Evolutionary conservation across 768 basidiomycete species (phyloP), one percentile per base, ranked within the genome.

Genomic region (Suillus hirtellus): DNA sequence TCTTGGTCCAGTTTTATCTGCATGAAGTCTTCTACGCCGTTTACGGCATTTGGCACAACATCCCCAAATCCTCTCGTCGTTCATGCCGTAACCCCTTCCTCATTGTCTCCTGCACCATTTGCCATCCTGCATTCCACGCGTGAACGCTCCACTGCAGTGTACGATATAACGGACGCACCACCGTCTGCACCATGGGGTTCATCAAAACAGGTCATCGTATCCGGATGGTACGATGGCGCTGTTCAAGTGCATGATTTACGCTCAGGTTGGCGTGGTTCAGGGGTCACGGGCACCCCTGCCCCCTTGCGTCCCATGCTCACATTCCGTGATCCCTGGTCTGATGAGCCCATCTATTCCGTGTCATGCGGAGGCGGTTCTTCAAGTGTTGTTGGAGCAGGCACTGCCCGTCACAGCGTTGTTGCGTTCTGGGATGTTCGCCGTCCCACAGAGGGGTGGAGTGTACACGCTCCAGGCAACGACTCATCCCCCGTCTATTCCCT

Each of bases 221-320:
- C 90, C 1, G 93, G 91, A 1, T 93, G 92, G 91, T 94, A 86
- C 73, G 90, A 95, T 70, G 89, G 92, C 12, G 72, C 80, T 55
- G 88, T 92, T 40, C 82, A 84, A 43, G 81, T 91, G 59, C 87
- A 92, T 74, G 93, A 94, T 73, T 81, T 94, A 46, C 90, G 92
- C 31, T 21, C 71, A 10, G 34, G 50, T 21, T 75, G 76, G 17
- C 56, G 56, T 19, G 55, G 72, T 35, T 58, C 66, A 17, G 68
- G 67, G 52, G 64, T 64, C 2, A 56, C 65, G 35, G 52, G 61
- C 54, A 70, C 68, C 31, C 70, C 73, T 11, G 70, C 79, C 31
- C 71, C 80, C 19, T 81, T 89, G 15, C 73, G 73, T 5, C 90
- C 92, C 0, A 83, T 87, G 7, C 75, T 93, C 60, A 79, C 82